phyloP scores from a whole-genome alignment of 805 yeast species.

The Cyberlindnera euphorbiiphila region DNA sequence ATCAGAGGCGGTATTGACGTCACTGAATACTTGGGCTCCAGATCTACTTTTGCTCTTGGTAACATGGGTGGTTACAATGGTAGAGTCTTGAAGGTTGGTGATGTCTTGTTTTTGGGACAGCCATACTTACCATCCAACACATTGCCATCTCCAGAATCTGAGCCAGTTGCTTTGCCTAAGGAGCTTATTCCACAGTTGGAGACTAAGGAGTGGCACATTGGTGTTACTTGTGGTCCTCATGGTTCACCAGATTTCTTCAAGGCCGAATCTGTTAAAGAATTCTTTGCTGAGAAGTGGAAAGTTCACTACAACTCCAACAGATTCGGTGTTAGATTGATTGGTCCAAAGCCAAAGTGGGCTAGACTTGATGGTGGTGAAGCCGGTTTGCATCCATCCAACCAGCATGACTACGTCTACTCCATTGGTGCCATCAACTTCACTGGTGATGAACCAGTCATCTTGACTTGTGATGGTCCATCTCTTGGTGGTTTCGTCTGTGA shows the following conservation, averaged over 20 bases:
- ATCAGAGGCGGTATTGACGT: constrained; percentile 93
- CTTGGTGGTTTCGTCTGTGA: constrained; percentile 97
- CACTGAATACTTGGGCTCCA: constrained; percentile 90
- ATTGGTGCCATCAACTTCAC: constrained; percentile 96
- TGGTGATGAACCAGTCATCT: constrained; percentile 96
- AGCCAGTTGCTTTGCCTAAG: constrained; percentile 55
- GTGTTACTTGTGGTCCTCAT: constrained; percentile 96
- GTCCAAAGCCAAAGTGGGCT: constrained; percentile 98
- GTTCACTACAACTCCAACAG: constrained; percentile 96
- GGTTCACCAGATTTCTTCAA: constrained; percentile 95
- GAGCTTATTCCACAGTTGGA: constrained; percentile 33
- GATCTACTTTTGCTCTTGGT: constrained; percentile 94
- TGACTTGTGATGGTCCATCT: constrained; percentile 97
- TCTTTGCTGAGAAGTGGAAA: constrained; percentile 81
- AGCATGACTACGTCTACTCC: constrained; percentile 96
- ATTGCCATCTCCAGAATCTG: constrained; percentile 67
- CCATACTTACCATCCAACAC: constrained; percentile 64
- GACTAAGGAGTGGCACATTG: constrained; percentile 66
- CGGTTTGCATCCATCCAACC: constrained; percentile 97
- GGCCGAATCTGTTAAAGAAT: constrained; percentile 66
- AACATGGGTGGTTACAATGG: constrained; percentile 93
- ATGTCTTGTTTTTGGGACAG: constrained; percentile 82
- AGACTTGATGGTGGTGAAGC: constrained; percentile 96
- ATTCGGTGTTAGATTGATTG: constrained; percentile 90
- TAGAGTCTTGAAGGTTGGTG: constrained; percentile 86